phyloP scores from a whole-genome alignment of 495 filamentous ascomycete species.

The Elasticomyces elasticus region DNA sequence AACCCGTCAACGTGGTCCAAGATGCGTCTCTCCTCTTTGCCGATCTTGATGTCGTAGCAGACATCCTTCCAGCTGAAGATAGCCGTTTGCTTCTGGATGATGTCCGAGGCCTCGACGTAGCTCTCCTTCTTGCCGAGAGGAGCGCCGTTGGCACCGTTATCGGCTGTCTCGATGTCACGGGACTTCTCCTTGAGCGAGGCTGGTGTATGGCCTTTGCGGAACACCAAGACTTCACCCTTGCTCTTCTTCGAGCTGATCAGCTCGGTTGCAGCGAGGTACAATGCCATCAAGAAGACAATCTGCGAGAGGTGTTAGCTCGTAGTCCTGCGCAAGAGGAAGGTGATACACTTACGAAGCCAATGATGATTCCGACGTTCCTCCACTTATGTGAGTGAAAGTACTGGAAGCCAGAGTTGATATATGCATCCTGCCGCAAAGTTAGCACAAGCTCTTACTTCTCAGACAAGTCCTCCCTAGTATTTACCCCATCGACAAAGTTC shows the following conservation, averaged over 20 bases:
- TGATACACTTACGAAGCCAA: slow-evolving; percentile 69
- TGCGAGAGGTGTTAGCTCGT: too few species aligned
- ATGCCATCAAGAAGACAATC: slow-evolving; percentile 50
- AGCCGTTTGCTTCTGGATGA: slow-evolving; percentile 37
- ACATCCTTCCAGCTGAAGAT: slow-evolving; percentile 84
- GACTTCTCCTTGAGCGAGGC: slow-evolving; percentile 45
- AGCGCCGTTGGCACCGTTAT: slow-evolving; percentile 34
- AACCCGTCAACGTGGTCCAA: slow-evolving; percentile 78
- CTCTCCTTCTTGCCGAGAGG: slow-evolving; percentile 27
- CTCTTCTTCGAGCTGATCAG: slow-evolving; percentile 66
- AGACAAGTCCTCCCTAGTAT: too few species aligned
- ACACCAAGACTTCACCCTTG: slow-evolving; percentile 82
- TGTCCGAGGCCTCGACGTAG: slow-evolving; percentile 12
- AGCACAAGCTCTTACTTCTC: too few species aligned
- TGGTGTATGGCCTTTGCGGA: slow-evolving; percentile 64
- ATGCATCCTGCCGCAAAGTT: too few species aligned
- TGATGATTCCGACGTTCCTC: slow-evolving; percentile 74
- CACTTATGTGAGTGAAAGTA: slow-evolving; percentile 57
- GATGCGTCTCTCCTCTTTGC: slow-evolving; percentile 61
- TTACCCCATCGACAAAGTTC: slow-evolving; percentile 43
- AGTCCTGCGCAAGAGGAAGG: too few species aligned
- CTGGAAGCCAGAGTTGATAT: slow-evolving; percentile 48
- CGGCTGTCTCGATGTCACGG: slow-evolving; percentile 41
- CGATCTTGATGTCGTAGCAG: slow-evolving; percentile 83
- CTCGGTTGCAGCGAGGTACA: slow-evolving; percentile 66